Evolutionary conservation across 1,139 yeast genomes (phyloP).

Genomic region (Pichia sp.): DNA sequence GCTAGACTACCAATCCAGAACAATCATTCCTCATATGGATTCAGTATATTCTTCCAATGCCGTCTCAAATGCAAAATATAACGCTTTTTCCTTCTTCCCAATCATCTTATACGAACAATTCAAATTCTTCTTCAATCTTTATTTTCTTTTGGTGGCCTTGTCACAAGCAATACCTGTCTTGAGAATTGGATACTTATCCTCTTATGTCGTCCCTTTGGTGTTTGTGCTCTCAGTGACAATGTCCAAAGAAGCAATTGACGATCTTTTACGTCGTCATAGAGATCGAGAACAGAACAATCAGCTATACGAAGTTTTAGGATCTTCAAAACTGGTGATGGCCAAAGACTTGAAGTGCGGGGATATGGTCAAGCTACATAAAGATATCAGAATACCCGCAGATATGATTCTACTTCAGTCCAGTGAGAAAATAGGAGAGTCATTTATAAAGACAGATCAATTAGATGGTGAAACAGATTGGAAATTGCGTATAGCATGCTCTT

Average conservation of each 20-base stretch:
- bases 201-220: conserved; percentile 89
- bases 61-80: conserved; percentile 90
- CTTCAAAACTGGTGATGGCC: conserved; percentile 49
- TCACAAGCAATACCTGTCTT: conserved; percentile 91
- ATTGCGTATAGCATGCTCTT: conserved; percentile 66
- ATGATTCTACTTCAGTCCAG: conserved; percentile 79
- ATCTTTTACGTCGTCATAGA: conserved; percentile 81
- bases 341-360: conserved; percentile 81
- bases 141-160: conserved; percentile 86
- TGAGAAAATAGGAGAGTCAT: conserved; percentile 80
- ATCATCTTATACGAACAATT: conserved; percentile 89
- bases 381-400: conserved; percentile 89
- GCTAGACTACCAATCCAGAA: conserved; percentile 17
- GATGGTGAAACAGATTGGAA: conserved; percentile 99
- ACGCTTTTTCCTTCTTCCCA: conserved; percentile 84
- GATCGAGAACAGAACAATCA: conserved; percentile 89
- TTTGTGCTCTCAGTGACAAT: conserved; percentile 90
- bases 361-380: conserved; percentile 74
- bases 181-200: conserved; percentile 87
- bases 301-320: conserved; percentile 63
- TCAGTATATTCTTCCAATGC: conserved; percentile 64
- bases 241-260: conserved; percentile 95
- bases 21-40: conserved; percentile 36
- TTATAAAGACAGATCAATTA: conserved; percentile 92
- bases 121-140: conserved; percentile 91